These are phyloP conservation scores for Cylindrodendrum hubeiense DNA, from an alignment of 2,329 filamentous ascomycete species.

Conservation along the genomic window DNA sequence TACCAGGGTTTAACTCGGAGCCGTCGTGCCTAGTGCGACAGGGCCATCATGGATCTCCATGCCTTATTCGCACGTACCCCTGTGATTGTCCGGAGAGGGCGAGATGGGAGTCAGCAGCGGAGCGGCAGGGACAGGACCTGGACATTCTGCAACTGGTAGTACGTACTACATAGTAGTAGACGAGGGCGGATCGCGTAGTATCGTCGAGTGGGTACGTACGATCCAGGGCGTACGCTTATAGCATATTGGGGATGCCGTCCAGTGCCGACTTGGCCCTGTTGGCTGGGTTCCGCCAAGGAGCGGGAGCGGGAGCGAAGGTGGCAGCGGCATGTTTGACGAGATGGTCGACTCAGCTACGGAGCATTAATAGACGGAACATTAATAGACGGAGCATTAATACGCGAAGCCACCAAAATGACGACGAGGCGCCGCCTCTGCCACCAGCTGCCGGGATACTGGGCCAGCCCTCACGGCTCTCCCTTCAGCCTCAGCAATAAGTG, in stretches of 20 bases:
- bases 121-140: too few relatives aligned
- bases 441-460: too few relatives aligned
- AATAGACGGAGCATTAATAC: neutral
- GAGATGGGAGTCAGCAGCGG: too few relatives aligned
- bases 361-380: neutral
- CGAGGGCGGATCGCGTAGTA: too few relatives aligned
- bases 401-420: neutral
- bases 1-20: slow-evolving; percentile 2
- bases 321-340: neutral
- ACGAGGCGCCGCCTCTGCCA: neutral
- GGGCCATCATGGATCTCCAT: neutral
- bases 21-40: slow-evolving; percentile 4
- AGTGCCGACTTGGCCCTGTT: too few relatives aligned
- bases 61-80: neutral
- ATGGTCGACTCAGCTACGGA: neutral
- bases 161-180: too few relatives aligned
- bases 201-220: too few relatives aligned
- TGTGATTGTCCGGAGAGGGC: neutral
- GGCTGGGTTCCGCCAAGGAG: neutral
- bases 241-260: too few relatives aligned
- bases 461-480: too few relatives aligned
- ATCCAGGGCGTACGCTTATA: too few relatives aligned
- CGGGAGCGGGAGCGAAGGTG: neutral
- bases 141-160: too few relatives aligned
- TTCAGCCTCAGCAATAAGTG: too few relatives aligned